Conservation (phyloP, 2,329 filamentous ascomycete genomes). For the Diaporthe australafricana region DNA sequence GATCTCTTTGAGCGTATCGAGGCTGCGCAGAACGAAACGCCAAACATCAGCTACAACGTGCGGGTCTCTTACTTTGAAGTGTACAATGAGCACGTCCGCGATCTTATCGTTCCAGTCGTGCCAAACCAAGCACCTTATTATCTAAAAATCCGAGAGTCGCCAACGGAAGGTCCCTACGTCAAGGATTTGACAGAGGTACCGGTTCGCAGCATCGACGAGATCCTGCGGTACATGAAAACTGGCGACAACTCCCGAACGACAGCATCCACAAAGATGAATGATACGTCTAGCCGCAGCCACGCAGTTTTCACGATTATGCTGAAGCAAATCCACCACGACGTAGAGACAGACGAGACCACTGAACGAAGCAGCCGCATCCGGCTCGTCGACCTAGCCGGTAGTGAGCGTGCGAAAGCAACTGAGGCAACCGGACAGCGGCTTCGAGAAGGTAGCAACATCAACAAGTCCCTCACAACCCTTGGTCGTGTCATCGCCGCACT, state of each 20-base stretch:
- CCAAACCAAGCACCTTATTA: constrained; percentile 84
- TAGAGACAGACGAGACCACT: constrained; percentile 97
- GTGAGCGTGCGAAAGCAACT: constrained; percentile 93
- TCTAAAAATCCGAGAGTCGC: constrained; percentile 96
- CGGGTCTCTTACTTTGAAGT: constrained; percentile 99
- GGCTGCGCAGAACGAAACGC: constrained; percentile 78
- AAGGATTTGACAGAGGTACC: constrained; percentile 96
- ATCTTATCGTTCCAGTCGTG: constrained; percentile 82
- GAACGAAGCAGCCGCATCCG: constrained; percentile 94
- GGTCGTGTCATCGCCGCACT: constrained; percentile 96
- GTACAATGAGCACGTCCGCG: constrained; percentile 98
- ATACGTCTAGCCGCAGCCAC: constrained; percentile 95
- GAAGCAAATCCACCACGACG: constrained; percentile 97
- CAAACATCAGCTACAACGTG: constrained; percentile 96
- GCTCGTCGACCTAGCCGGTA: constrained; percentile 93
- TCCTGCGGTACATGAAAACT: constrained; percentile 89
- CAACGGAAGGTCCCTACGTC: constrained; percentile 94
- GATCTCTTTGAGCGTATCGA: constrained; percentile 96
- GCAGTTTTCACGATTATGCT: constrained; percentile 98
- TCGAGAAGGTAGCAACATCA: constrained; percentile 97
- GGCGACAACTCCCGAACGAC: constrained; percentile 90
- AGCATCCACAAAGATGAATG: constrained; percentile 99
- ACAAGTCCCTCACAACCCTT: constrained; percentile 96
- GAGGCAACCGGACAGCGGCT: constrained; percentile 93
- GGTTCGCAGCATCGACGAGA: constrained; percentile 87